A percentile compares a stretch with the other conserved stretches of the same genome.
Evolutionary conservation across 768 basidiomycete species (phyloP).

Genomic region (Tylopilus balloui): DNA sequence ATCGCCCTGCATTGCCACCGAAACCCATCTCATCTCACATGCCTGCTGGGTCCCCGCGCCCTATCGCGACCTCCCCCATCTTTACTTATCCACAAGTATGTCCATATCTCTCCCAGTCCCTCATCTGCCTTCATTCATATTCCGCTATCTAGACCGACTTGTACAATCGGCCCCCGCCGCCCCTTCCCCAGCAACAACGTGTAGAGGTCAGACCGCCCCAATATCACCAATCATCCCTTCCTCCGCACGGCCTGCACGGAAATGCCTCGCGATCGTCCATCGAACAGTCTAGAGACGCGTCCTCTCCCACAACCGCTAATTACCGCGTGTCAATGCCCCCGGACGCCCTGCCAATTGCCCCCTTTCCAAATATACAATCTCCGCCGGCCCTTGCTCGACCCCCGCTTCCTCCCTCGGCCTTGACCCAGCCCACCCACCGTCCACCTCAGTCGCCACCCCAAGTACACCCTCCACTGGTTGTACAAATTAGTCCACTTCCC

Average conservation of each 20-base stretch:
- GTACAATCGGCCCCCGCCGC: conserved; percentile 36
- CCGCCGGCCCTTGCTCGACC: conserved; percentile 20
- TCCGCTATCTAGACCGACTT: conserved; percentile 20
- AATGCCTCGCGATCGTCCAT: conserved; percentile 17
- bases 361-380: conserved; percentile 27
- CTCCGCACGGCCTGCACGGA: conserved; percentile 20
- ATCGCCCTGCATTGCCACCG: conserved; percentile 38
- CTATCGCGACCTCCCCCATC: conserved; percentile 9
- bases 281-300: conserved; percentile 18
- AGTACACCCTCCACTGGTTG: conserved; percentile 17
- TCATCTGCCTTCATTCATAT: background rate
- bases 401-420: conserved; percentile 15
- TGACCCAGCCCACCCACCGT: conserved; percentile 25
- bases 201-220: conserved; percentile 24
- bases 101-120: conserved; percentile 1
- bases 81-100: conserved; percentile 20
- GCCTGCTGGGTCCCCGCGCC: conserved; percentile 15
- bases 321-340: conserved; percentile 26
- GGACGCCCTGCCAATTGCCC: conserved; percentile 24
- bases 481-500: conserved; percentile 30
- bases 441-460: conserved; percentile 11
- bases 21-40: conserved; percentile 30
- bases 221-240: conserved; percentile 22
- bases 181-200: conserved; percentile 25
- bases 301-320: conserved; percentile 25